phyloP scores from a whole-genome alignment of 768 basidiomycete species.

The Boletus rex-veris region DNA sequence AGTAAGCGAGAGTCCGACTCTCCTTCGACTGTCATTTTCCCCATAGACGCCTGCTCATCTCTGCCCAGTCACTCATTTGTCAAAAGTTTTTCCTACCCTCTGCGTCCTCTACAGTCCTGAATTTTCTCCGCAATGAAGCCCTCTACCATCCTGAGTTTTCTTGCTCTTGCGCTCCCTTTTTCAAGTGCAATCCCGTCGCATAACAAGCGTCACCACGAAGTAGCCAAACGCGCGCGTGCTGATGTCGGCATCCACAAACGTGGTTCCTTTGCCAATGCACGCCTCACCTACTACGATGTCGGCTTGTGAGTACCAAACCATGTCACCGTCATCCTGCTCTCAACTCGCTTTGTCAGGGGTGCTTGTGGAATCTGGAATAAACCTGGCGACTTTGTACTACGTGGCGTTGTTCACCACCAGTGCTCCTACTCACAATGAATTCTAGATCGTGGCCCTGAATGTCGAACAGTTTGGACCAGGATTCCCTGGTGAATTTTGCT shows the following conservation, averaged over 20 bases:
- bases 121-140: constrained; percentile 17
- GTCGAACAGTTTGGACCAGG: constrained; percentile 48
- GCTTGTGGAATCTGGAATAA: constrained; percentile 47
- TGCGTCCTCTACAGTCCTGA: not conserved
- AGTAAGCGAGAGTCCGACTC: not conserved
- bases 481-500: constrained; percentile 64
- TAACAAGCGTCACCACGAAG: constrained; percentile 38
- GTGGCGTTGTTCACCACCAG: not conserved
- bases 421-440: not conserved
- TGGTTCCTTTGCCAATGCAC: constrained; percentile 27
- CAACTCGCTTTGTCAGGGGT: constrained; percentile 36
- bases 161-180: constrained; percentile 36
- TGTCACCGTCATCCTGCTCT: not conserved
- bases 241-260: constrained; percentile 38
- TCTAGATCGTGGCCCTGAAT: constrained; percentile 29
- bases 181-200: constrained; percentile 26
- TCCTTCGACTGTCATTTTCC: constrained; percentile 1
- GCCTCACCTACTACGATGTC: constrained; percentile 53
- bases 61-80: constrained; percentile 25
- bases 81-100: not conserved
- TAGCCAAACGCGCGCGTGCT: constrained; percentile 44
- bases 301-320: constrained; percentile 39
- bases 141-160: constrained; percentile 32
- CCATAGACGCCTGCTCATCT: constrained; percentile 11
- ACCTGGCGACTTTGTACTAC: constrained; percentile 27